Evolutionary conservation across 2,329 filamentous ascomycete species (phyloP), one percentile per base, ranked within the genome.

Genomic region (Colletotrichum simmondsii): DNA sequence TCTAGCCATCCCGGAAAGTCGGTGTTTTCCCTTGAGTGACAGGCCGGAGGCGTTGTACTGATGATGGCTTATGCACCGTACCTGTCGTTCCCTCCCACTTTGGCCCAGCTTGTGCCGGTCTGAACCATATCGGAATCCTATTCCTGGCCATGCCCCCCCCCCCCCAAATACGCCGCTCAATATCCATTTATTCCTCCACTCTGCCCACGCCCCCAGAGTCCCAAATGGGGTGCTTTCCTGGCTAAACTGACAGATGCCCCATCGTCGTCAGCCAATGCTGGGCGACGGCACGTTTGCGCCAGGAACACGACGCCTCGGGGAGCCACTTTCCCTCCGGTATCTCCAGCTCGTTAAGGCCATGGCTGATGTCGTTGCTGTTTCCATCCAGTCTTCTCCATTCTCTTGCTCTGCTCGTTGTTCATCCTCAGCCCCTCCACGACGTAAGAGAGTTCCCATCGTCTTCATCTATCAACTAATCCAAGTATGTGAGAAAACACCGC

Each of bases 191-290:
- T 57, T 30, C 58, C 70, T 72, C 59, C 65, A 65, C 66, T 65
- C 54, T 24, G 28, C 24, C 59, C 66, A 70, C 65, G 66, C 66
- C 66, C 61, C 70, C 60, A 53, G 54, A 70, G 24, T 72, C 66
- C 65, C 10, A 22, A 56, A 60, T 42, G 70, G 60, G 56, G 32
- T 60, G 24, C 14, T n/a, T 28, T 30, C 68, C 57, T 62, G 67
- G 54, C 71, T 58, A 58, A 49, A 66, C 19, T 63, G 37, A 62
- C 57, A 61, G 58, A 52, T 62, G 42, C 57, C 52, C 68, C 57
- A 65, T 72, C 67, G 62, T 67, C 71, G 70, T 72, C 71, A 73
- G 71, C 71, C 71, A 73, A 73, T 59, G 71, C 71, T 73, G 62
- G 71, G 71, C 71, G 56, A 42, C 68, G 70, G 66, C 68, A 71